Percentiles rank a stretch among this genome's conserved stretches.
phyloP scores from a whole-genome alignment of 73 alveolate genomes.

The Paramecium octaurelia region DNA sequence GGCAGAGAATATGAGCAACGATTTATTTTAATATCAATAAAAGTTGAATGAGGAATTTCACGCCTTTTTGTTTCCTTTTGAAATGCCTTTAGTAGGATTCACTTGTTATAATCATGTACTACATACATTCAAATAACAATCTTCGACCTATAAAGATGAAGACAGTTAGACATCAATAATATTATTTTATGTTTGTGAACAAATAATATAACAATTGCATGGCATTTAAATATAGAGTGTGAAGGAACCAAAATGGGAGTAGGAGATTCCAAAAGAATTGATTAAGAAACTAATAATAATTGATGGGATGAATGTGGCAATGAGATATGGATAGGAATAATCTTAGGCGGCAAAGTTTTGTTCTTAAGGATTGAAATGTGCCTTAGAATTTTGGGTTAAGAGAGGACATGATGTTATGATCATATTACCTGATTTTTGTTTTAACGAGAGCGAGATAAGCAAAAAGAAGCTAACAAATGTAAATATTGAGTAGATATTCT shows the following conservation, averaged over 20 bases:
- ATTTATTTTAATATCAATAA: background rate
- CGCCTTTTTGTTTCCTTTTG: background rate
- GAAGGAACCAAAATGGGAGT: background rate
- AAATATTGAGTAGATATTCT: background rate
- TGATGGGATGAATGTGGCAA: conserved; percentile 95
- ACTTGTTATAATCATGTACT: conserved; percentile 30
- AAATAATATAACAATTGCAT: background rate
- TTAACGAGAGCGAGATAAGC: conserved; percentile 76
- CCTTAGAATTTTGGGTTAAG: conserved; percentile 82
- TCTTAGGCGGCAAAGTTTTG: conserved; percentile 61
- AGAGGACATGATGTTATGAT: conserved; percentile 86
- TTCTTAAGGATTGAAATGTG: conserved; percentile 85
- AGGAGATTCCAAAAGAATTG: background rate
- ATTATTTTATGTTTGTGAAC: conserved; percentile 36
- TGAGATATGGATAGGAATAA: conserved; percentile 87
- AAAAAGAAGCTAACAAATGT: conserved; percentile 69
- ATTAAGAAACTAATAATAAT: conserved; percentile 75
- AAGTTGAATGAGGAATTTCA: conserved; percentile 17
- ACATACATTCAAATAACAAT: conserved; percentile 20
- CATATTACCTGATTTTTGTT: conserved; percentile 89
- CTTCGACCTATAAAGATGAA: background rate
- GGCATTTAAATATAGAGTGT: background rate
- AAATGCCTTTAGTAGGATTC: conserved; percentile 18
- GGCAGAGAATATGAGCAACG: conserved; percentile 1
- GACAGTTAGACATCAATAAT: background rate